Base-by-base conservation (phyloP, 1,139 yeast genomes). In the Blastobotrys proliferans region DNA sequence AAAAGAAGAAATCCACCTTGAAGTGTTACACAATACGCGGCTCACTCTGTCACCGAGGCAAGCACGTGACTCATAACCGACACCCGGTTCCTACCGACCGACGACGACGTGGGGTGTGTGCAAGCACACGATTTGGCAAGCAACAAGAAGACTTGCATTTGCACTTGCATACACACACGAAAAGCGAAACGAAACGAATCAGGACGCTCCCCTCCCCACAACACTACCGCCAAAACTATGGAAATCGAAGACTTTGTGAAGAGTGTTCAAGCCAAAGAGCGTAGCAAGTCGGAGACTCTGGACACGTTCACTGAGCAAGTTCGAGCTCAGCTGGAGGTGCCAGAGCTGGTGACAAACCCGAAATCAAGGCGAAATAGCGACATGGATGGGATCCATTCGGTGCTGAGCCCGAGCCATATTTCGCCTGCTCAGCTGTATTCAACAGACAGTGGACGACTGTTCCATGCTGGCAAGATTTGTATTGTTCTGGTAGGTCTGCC, bases 391-490 rank as follows among this genome's bases (percentile, higher is more conserved):
- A 56, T 63, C 39, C 67, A 63, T 41, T 47, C 55, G 17, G 49
- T 50, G 8, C 44, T 60, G 24, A 53, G 60, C 1, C 62, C 67
- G 6, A 64, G 65, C 43, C 70, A 70, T 48, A 61, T 72, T 14
- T 63, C 64, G 3, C 65, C 95, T 0, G 97, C 94, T 0, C 97
- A 90, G 64, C 70, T 88, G 42, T 90, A 90, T 60, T 81, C 94
- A 11, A 90, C 97, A 0, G 95, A 87, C 51, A 79, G 88, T 0
- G 97, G 97, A 0, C 73, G 87, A 49, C 70, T 94, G 56, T 92
- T 86, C 67, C 97, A 92, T 58, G 97, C 98, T 3, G 98, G 98
- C 3, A 86, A 88, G 59, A 81, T 92, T 42, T 80, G 95, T 58
- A 83, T 92, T 47, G 87, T 84, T 9, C 72, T 92, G 53, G 94